Percentiles rank a stretch among this genome's conserved stretches.
Evolutionary conservation across 805 yeast species (phyloP).

Genomic region (Yarrowia keelungensis): DNA sequence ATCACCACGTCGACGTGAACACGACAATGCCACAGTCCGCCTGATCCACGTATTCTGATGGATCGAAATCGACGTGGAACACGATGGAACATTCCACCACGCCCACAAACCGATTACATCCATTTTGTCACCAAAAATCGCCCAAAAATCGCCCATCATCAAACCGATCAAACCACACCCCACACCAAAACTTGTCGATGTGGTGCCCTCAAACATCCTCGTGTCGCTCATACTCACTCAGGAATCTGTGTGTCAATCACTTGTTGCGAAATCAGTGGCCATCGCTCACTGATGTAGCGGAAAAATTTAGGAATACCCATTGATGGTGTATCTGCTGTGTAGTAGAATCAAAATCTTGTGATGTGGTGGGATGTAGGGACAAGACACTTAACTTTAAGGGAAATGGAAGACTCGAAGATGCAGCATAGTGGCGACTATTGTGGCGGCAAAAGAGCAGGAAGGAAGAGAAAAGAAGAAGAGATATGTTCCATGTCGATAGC

Average conservation of each 20-base stretch:
- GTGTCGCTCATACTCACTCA: constrained; percentile 54
- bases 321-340: constrained; percentile 16
- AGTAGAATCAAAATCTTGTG: constrained; percentile 25
- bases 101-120: too few species aligned
- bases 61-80: too few species aligned
- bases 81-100: too few species aligned
- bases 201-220: not conserved
- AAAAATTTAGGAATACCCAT: constrained; percentile 96
- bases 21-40: too few species aligned
- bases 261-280: constrained; percentile 93
- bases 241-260: constrained; percentile 84
- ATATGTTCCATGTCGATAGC: not conserved
- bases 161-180: not conserved
- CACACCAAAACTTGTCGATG: not conserved
- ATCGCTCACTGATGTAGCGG: constrained; percentile 96
- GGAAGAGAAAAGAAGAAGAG: constrained; percentile 1
- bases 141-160: too few species aligned
- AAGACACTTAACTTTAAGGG: constrained; percentile 43
- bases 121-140: too few species aligned
- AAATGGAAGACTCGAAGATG: constrained; percentile 7
- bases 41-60: too few species aligned
- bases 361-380: constrained; percentile 35
- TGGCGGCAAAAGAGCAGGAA: not conserved
- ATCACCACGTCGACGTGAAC: too few species aligned
- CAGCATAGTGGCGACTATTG: constrained; percentile 9